These are phyloP conservation scores for Diutina neorugosa DNA, from an alignment of 1,139 yeast species.

Conservation along the genomic window DNA sequence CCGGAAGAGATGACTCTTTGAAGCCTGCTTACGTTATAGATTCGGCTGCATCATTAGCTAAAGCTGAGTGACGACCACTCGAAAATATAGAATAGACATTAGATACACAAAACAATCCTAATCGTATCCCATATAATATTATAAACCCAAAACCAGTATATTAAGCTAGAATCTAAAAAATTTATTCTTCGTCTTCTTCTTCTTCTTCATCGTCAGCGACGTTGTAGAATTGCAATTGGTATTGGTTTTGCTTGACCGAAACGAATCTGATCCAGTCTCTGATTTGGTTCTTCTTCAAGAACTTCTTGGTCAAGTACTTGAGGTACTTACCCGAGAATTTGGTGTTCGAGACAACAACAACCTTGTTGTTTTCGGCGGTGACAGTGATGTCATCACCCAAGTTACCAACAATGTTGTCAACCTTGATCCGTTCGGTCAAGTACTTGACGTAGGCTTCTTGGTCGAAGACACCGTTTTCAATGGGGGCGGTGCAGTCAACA, in stretches of 20 bases:
- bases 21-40: slow-evolving; percentile 1
- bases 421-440: slow-evolving; percentile 98
- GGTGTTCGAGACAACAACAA: slow-evolving; percentile 81
- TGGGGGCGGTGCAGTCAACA: slow-evolving; percentile 96
- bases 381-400: slow-evolving; percentile 92
- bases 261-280: slow-evolving; percentile 99
- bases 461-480: slow-evolving; percentile 95
- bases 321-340: slow-evolving; percentile 99
- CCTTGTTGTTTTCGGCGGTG: slow-evolving; percentile 73
- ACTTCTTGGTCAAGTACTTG: slow-evolving; percentile 98
- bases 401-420: slow-evolving; percentile 93
- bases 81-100: background rate
- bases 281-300: slow-evolving; percentile 99
- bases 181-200: slow-evolving; percentile 57
- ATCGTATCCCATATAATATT: background rate
- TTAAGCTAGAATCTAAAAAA: slow-evolving; percentile 6
- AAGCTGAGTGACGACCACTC: background rate
- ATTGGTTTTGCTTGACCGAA: slow-evolving; percentile 89
- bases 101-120: background rate
- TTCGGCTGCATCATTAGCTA: background rate
- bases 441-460: slow-evolving; percentile 96
- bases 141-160: background rate
- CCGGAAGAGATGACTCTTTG: background rate
- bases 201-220: slow-evolving; percentile 93
- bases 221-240: slow-evolving; percentile 99